A percentile compares a stretch with the other conserved stretches of the same genome.
Evolutionary conservation across 345 rosid species (phyloP).

Genomic region (Noccaea bulbosa): DNA sequence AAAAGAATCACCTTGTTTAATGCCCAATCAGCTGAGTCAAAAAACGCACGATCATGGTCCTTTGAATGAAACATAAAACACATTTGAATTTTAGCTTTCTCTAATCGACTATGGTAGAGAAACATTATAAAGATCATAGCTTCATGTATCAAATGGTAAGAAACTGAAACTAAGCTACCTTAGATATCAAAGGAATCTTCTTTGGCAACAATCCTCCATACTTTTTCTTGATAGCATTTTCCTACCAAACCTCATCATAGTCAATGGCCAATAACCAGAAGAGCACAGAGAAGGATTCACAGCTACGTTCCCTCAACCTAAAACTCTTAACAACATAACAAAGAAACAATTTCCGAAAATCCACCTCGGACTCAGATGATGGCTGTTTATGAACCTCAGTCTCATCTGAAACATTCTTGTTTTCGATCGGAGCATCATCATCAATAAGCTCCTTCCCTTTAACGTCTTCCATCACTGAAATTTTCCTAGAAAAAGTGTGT

Average conservation of each 20-base stretch:
- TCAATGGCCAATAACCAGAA: no score
- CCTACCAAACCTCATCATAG: constrained; percentile 44
- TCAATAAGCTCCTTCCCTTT: constrained; percentile 46
- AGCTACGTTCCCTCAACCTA: not conserved
- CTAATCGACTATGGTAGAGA: not conserved
- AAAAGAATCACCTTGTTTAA: constrained; percentile 63
- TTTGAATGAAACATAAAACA: constrained; percentile 43
- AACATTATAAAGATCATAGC: not conserved
- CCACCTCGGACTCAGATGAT: constrained; percentile 58
- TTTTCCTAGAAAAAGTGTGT: not conserved
- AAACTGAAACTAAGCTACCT: constrained; percentile 47
- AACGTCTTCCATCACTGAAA: constrained; percentile 44
- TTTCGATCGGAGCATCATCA: constrained; percentile 17
- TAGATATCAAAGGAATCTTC: constrained; percentile 80
- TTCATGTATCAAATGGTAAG: not conserved
- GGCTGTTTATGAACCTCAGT: constrained; percentile 43
- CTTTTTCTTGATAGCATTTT: constrained; percentile 64
- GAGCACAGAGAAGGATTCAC: not conserved
- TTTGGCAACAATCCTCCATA: constrained; percentile 72
- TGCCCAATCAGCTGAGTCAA: constrained; percentile 98
- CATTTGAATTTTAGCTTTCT: constrained; percentile 18
- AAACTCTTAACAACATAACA: not conserved
- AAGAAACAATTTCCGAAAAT: not conserved
- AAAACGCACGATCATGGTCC: constrained; percentile 90
- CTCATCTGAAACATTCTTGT: constrained; percentile 39